Evolutionary conservation across 805 yeast genomes (phyloP).

Genomic region (Candida verbasci): DNA sequence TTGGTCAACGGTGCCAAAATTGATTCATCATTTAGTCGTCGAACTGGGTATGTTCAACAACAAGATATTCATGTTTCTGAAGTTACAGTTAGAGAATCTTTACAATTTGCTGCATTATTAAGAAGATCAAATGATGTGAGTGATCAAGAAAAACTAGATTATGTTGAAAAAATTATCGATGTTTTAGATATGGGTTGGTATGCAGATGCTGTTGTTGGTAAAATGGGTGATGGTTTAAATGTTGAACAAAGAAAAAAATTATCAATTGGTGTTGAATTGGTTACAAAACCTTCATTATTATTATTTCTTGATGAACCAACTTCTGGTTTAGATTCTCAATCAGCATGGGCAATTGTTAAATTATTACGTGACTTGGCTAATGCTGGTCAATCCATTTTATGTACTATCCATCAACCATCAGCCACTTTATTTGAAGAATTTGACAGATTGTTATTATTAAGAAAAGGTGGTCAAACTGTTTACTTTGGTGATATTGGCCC

Average conservation of each 20-base stretch:
- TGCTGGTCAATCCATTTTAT: constrained; percentile 61
- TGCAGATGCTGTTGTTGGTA: constrained; percentile 16
- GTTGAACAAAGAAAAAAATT: constrained; percentile 17
- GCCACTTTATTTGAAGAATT: constrained; percentile 40
- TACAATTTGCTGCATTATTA: constrained; percentile 16
- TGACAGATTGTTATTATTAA: constrained; percentile 25
- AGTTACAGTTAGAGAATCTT: constrained; percentile 17
- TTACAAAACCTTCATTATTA: constrained; percentile 27
- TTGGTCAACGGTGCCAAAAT: constrained; percentile 51
- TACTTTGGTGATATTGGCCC: constrained; percentile 22
- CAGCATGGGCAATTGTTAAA: constrained; percentile 56
- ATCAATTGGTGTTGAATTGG: constrained; percentile 16
- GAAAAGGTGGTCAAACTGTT: constrained; percentile 25
- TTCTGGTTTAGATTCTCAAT: constrained; percentile 55
- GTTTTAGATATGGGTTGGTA: constrained; percentile 15
- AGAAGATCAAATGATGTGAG: constrained; percentile 49
- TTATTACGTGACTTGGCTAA: constrained; percentile 45
- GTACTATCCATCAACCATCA: constrained; percentile 56
- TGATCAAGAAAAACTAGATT: constrained; percentile 13
- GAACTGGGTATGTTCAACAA: constrained; percentile 19
- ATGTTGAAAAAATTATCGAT: constrained; percentile 15
- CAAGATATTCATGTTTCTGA: constrained; percentile 18
- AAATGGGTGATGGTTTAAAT: constrained; percentile 14
- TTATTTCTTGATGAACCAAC: constrained; percentile 62
- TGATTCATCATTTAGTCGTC: constrained; percentile 47